Percentiles rank a stretch among this genome's conserved stretches.
phyloP scores from a whole-genome alignment of 1,284 basidiomycete species.

The Cutaneotrichosporon cutaneum region DNA sequence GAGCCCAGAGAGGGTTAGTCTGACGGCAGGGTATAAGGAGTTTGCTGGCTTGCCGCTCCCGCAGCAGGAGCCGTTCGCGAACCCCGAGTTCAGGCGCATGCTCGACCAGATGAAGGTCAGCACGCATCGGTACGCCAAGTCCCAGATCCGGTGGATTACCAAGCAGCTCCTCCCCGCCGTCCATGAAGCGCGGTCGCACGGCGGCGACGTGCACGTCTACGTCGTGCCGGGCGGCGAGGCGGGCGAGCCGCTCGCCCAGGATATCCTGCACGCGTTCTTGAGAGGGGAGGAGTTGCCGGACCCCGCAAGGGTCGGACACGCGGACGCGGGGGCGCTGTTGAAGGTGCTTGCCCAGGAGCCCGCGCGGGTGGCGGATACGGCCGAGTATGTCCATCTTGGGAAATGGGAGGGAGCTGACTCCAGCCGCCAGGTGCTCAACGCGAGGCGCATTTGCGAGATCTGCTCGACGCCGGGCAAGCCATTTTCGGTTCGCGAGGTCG shows the following conservation, averaged over 20 bases:
- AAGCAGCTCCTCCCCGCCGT: conserved; percentile 84
- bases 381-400: conserved; percentile 51
- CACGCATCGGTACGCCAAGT: conserved; percentile 87
- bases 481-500: conserved; percentile 68
- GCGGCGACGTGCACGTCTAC: conserved; percentile 50
- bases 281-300: conserved; percentile 59
- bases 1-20: conserved; percentile 19
- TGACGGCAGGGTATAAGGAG: conserved; percentile 76
- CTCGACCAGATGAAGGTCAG: conserved; percentile 78
- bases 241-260: conserved; percentile 62
- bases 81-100: conserved; percentile 58
- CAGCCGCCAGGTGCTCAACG: conserved; percentile 62
- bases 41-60: conserved; percentile 61
- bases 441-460: conserved; percentile 65
- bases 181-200: conserved; percentile 56
- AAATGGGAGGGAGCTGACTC: conserved; percentile 3
- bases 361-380: conserved; percentile 29
- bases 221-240: conserved; percentile 58
- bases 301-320: conserved; percentile 61
- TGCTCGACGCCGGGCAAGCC: conserved; percentile 71
- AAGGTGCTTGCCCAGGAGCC: conserved; percentile 49
- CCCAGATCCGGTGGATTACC: conserved; percentile 87
- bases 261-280: conserved; percentile 63
- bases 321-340: conserved; percentile 59
- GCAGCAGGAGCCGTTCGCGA: conserved; percentile 21